Conservation (phyloP, 116 monocot genomes). For the Trichopus zeylanicus region DNA sequence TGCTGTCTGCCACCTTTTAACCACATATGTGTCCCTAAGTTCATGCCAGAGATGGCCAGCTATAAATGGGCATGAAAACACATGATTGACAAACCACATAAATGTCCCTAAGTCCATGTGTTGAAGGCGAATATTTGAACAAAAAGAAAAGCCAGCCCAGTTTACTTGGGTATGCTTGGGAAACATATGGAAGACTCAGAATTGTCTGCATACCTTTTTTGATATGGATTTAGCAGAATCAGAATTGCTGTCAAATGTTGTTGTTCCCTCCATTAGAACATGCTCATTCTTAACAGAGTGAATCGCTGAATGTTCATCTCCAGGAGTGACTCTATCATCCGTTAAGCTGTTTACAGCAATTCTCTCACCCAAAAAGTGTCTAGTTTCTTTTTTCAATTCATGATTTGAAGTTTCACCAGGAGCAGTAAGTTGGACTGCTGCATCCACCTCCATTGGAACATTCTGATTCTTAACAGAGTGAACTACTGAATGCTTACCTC, state of each 20-base stretch:
- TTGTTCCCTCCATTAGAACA: conserved; percentile 14
- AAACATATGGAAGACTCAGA: neutral
- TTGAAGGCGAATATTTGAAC: neutral
- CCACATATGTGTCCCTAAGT: neutral
- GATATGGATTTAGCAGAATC: conserved; percentile 34
- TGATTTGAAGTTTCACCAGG: neutral
- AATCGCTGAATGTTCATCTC: conserved; percentile 18
- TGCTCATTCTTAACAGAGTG: conserved; percentile 18
- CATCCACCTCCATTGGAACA: neutral
- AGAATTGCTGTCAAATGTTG: conserved; percentile 5
- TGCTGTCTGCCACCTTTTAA: neutral
- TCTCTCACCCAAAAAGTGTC: neutral
- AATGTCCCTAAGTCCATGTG: neutral
- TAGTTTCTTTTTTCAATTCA: neutral
- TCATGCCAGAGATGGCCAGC: too few species aligned
- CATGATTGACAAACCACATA: too few species aligned
- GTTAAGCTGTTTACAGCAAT: conserved; percentile 10
- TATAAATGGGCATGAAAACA: too few species aligned
- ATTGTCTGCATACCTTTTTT: conserved; percentile 48
- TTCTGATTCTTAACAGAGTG: conserved; percentile 18
- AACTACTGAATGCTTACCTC: conserved; percentile 17
- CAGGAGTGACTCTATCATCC: conserved; percentile 1
- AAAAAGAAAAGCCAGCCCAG: neutral
- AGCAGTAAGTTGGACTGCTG: neutral
- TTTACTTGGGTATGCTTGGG: neutral